Percentiles rank a stretch among this genome's conserved stretches.
These are phyloP conservation scores for Tetrapisispora namnaoensis DNA, from an alignment of 805 yeast species.

Conservation along the genomic window DNA sequence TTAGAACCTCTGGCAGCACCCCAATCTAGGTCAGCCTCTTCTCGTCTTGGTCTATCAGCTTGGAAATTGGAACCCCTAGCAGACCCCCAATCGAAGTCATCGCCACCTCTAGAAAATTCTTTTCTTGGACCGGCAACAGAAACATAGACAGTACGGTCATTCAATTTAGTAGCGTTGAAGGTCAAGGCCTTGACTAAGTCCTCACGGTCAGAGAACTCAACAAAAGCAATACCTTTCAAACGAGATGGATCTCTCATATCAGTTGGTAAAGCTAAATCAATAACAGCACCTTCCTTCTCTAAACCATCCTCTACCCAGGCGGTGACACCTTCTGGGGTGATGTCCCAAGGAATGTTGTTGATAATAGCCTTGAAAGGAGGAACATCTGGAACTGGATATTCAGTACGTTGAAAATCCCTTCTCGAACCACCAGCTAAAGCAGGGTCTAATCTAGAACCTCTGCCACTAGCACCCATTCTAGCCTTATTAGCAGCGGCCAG, in stretches of 20 bases:
- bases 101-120: slow-evolving; percentile 33
- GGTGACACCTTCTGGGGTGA: slow-evolving; percentile 51
- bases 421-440: slow-evolving; percentile 30
- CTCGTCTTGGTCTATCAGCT: slow-evolving; percentile 25
- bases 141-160: slow-evolving; percentile 59
- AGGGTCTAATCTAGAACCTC: slow-evolving; percentile 30
- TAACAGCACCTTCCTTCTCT: slow-evolving; percentile 44
- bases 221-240: slow-evolving; percentile 81
- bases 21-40: slow-evolving; percentile 40
- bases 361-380: slow-evolving; percentile 92
- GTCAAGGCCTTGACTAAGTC: slow-evolving; percentile 66
- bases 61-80: slow-evolving; percentile 29
- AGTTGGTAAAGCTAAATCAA: slow-evolving; percentile 61
- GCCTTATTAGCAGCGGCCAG: slow-evolving; percentile 16
- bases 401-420: slow-evolving; percentile 41
- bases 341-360: slow-evolving; percentile 77
- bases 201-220: slow-evolving; percentile 69
- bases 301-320: slow-evolving; percentile 51
- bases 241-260: slow-evolving; percentile 53
- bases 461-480: slow-evolving; percentile 20
- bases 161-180: slow-evolving; percentile 57
- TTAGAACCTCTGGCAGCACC: slow-evolving; percentile 41
- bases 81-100: slow-evolving; percentile 41
- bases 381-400: slow-evolving; percentile 77
- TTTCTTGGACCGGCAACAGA: slow-evolving; percentile 71